These are phyloP conservation scores for Aurinia saxatilis DNA, from an alignment of 345 rosid species.

Conservation along the genomic window DNA sequence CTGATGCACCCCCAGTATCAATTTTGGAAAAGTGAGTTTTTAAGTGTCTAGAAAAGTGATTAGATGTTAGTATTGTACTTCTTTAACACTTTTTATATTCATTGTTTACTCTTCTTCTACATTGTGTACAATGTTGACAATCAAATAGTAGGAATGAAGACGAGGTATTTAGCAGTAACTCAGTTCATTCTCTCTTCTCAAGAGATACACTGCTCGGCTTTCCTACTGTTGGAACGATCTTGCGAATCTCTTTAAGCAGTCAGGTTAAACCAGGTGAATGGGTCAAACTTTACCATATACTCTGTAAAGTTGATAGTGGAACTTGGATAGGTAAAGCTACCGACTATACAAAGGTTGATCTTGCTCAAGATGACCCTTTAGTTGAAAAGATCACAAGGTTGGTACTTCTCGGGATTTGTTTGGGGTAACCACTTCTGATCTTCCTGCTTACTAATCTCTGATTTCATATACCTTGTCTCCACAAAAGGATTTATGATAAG, in stretches of 20 bases:
- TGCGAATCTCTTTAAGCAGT: slow-evolving; percentile 44
- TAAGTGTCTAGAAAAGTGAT: neutral
- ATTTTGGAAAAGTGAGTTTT: slow-evolving; percentile 46
- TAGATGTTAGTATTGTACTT: neutral
- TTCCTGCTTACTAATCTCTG: too few species aligned
- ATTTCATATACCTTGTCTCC: too few species aligned
- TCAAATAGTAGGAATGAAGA: slow-evolving; percentile 4
- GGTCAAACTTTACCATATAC: slow-evolving; percentile 48
- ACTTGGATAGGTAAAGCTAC: slow-evolving; percentile 57
- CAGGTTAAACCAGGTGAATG: slow-evolving; percentile 51
- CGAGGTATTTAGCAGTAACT: neutral
- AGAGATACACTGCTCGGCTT: slow-evolving; percentile 52
- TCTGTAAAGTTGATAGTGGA: slow-evolving; percentile 53
- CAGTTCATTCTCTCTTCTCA: slow-evolving; percentile 34
- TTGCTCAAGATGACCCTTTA: slow-evolving; percentile 31
- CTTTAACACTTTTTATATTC: neutral
- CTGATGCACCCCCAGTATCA: slow-evolving; percentile 52
- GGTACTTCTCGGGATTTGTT: neutral
- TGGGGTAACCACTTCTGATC: neutral
- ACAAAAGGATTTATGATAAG: slow-evolving; percentile 47
- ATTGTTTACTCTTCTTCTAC: neutral
- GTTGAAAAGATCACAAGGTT: slow-evolving; percentile 49
- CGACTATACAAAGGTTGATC: slow-evolving; percentile 38
- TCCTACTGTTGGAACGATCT: slow-evolving; percentile 71
- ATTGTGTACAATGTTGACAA: slow-evolving; percentile 1